Conservation (phyloP, 768 basidiomycete genomes). For the Mrakia gelida region DNA sequence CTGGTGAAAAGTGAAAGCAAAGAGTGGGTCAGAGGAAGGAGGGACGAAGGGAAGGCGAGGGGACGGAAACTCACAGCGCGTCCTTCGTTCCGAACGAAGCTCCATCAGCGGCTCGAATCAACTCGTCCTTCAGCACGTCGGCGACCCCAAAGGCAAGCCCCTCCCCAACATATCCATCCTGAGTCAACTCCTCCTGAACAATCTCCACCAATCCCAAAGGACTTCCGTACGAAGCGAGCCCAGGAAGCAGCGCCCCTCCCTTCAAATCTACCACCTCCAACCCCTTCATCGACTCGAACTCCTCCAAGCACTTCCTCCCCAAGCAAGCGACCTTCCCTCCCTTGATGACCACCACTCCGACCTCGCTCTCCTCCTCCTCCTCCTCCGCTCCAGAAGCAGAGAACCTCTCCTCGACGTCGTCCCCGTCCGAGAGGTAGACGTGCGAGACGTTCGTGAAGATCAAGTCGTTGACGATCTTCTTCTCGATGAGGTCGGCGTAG, state of each 20-base stretch:
- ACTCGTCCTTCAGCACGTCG: slow-evolving; percentile 7
- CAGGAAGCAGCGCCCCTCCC: slow-evolving; percentile 58
- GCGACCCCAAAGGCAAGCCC: neutral
- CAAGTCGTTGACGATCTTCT: slow-evolving; percentile 42
- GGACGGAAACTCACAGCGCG: slow-evolving; percentile 53
- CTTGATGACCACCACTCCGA: slow-evolving; percentile 50
- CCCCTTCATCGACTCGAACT: slow-evolving; percentile 15
- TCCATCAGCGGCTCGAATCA: slow-evolving; percentile 68
- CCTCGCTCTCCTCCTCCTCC: neutral
- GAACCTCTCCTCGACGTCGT: slow-evolving; percentile 36
- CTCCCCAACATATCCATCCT: slow-evolving; percentile 52
- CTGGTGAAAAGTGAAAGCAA: slow-evolving; percentile 45
- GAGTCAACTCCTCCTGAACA: slow-evolving; percentile 58
- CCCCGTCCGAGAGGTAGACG: slow-evolving; percentile 47
- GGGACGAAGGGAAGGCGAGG: neutral
- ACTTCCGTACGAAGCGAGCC: slow-evolving; percentile 61
- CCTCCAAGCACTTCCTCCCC: slow-evolving; percentile 39
- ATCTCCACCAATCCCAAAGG: slow-evolving; percentile 66
- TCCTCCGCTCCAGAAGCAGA: neutral
- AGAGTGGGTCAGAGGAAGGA: too few species aligned
- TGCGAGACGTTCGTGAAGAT: slow-evolving; percentile 63
- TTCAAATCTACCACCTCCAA: slow-evolving; percentile 56
- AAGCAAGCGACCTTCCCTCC: slow-evolving; percentile 58
- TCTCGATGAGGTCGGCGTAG: slow-evolving; percentile 15
- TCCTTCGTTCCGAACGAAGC: slow-evolving; percentile 64